These are phyloP conservation scores for Cladosporium oxysporum DNA, from an alignment of 2,329 filamentous ascomycete species.

Conservation along the genomic window DNA sequence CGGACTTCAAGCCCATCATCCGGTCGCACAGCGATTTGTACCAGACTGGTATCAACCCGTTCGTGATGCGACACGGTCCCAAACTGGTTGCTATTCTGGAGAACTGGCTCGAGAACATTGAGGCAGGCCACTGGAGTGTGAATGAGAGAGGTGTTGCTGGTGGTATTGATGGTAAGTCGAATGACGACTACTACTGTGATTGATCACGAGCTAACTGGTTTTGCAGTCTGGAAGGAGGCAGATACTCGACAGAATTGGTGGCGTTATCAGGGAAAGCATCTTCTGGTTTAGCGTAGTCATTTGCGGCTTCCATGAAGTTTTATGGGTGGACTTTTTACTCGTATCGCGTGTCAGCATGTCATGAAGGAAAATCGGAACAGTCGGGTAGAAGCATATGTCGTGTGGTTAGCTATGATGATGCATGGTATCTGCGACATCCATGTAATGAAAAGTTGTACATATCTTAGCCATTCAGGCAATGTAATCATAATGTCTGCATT, in stretches of 20 bases:
- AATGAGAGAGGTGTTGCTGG: constrained; percentile 36
- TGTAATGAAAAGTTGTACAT: constrained; percentile 9
- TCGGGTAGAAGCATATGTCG: background rate
- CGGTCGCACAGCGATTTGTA: constrained; percentile 37
- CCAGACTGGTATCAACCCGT: constrained; percentile 37
- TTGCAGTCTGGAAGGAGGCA: constrained; percentile 33
- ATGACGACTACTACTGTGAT: background rate
- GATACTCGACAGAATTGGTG: constrained; percentile 38
- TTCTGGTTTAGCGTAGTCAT: constrained; percentile 24
- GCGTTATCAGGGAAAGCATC: constrained; percentile 35
- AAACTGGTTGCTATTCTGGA: constrained; percentile 37
- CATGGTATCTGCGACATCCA: background rate
- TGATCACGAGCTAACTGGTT: background rate
- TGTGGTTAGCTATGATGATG: background rate
- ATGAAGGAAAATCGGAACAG: background rate
- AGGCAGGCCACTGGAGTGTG: constrained; percentile 37
- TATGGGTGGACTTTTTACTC: background rate
- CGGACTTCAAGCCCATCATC: constrained; percentile 34
- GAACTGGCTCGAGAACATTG: constrained; percentile 36
- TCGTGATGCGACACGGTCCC: constrained; percentile 37
- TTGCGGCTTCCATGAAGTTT: background rate
- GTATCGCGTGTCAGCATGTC: background rate
- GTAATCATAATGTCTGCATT: constrained; percentile 1
- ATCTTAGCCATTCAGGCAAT: background rate
- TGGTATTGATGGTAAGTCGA: constrained; percentile 29